Conservation (phyloP, 768 basidiomycete genomes). For the Coprinellus aureogranulatus region DNA sequence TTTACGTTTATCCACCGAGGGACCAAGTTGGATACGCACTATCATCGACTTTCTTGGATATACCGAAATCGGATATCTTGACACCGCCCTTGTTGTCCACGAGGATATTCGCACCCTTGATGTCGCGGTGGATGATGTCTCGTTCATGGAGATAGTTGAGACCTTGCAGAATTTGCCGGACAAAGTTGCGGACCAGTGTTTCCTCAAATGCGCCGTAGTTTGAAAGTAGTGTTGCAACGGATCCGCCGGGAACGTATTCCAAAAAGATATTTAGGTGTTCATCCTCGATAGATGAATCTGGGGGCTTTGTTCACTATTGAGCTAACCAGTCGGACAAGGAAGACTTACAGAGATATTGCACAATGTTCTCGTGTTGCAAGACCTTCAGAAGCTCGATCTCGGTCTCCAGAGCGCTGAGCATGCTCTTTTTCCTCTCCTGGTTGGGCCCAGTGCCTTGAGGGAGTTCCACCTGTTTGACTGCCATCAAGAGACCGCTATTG, state of each 20-base stretch:
- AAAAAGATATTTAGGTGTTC: slow-evolving; percentile 93
- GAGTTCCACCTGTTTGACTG: slow-evolving; percentile 95
- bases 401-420: slow-evolving; percentile 87
- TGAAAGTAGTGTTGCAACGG: slow-evolving; percentile 82
- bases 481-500: slow-evolving; percentile 86
- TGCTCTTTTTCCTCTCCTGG: slow-evolving; percentile 89
- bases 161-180: slow-evolving; percentile 86
- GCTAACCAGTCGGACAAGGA: not conserved
- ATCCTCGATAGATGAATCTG: slow-evolving; percentile 92
- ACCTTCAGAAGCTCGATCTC: slow-evolving; percentile 94
- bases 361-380: slow-evolving; percentile 92
- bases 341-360: slow-evolving; percentile 90
- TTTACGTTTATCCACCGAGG: not conserved
- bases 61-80: slow-evolving; percentile 96
- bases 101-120: slow-evolving; percentile 98
- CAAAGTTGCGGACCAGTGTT: slow-evolving; percentile 86
- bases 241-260: slow-evolving; percentile 95
- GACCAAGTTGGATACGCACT: slow-evolving; percentile 51
- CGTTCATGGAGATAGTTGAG: slow-evolving; percentile 89
- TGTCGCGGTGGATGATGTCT: slow-evolving; percentile 96
- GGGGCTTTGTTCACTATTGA: not conserved
- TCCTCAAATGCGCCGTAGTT: slow-evolving; percentile 97
- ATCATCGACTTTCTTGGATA: slow-evolving; percentile 95
- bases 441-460: slow-evolving; percentile 80
- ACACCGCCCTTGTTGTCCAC: slow-evolving; percentile 97